Evolutionary conservation across 1,284 basidiomycete genomes (phyloP), one percentile per base, ranked within the genome.

Genomic region (Cryptococcus sp.): DNA sequence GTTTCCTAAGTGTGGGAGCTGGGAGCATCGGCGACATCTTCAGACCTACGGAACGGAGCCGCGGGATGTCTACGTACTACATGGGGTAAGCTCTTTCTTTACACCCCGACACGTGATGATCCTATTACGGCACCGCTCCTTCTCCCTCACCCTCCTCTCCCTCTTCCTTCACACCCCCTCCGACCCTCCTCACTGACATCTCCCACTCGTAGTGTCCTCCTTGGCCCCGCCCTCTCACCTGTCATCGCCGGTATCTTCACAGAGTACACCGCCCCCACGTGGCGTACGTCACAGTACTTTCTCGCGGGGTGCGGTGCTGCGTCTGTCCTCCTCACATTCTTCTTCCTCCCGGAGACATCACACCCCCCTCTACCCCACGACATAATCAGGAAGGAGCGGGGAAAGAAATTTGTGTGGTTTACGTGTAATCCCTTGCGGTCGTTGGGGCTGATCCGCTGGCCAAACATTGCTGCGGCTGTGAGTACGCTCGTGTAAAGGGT

Each of bases 261-360:
- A 4, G 65, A 79, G 55, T 79, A 79, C 61, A 77, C 76, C 16
- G 20, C 65, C 1, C 62, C 64, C 37, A 57, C 65, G 0, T 91
- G 89, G 89, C 81, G 87, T 2, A 68, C 81, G 1, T 84, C 87
- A 69, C 87, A 91, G 56, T 76, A 72, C 60, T 71, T 72, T 46
- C 61, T 76, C 21, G 82, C 81, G 1, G 66, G 79, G 0, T 70
- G 78, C 37, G 82, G 81, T 4, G 60, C 81, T 0, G 55, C 81
- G 3, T 79, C 81, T 0, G 77, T 84, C 35, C 24, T 81, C 0
- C 65, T 81, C 9, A 78, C 85, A 35, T 67, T 78, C 8, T 51
- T 83, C 20, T 80, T 82, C 53, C 79, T 89, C 16, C 88, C 89
- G 0, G 89, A 91, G 68, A 90, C 88, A 1, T 81, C 80, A 16